phyloP scores from a whole-genome alignment of 108 stramenopile species.

The Nitzschia putrida region DNA sequence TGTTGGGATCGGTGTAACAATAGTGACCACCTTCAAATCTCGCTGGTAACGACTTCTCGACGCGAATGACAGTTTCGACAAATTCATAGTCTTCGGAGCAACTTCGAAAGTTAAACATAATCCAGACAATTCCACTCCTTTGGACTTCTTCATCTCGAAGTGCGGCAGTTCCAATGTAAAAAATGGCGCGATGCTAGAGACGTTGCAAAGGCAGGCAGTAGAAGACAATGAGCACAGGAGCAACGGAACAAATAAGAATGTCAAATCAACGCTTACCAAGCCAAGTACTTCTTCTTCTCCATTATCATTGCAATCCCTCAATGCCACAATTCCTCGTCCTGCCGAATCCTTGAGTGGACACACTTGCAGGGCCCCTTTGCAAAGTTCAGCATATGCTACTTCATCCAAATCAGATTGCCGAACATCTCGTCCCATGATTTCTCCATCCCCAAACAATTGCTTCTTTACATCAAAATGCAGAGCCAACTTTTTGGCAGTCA shows the following conservation, averaged over 20 bases:
- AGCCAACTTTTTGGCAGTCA: constrained; percentile 30
- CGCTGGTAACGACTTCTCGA: constrained; percentile 4
- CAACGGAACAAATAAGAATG: too few species aligned
- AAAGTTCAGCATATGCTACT: neutral
- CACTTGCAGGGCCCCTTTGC: constrained; percentile 13
- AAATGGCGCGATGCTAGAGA: constrained; percentile 2
- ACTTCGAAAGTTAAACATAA: constrained; percentile 6
- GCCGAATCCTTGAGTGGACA: constrained; percentile 13
- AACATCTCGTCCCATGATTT: constrained; percentile 29
- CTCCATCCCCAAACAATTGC: constrained; percentile 35
- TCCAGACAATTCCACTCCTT: constrained; percentile 13
- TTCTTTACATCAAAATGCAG: constrained; percentile 26
- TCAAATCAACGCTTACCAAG: neutral
- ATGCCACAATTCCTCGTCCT: constrained; percentile 1
- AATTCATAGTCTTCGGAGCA: neutral
- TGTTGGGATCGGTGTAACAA: constrained; percentile 12
- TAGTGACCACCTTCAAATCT: constrained; percentile 19
- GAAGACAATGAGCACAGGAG: too few species aligned
- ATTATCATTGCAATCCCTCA: neutral
- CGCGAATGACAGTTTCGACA: neutral
- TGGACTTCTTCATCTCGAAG: constrained; percentile 20
- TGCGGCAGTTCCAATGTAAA: neutral
- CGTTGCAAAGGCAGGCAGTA: too few species aligned
- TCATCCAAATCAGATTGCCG: constrained; percentile 1
- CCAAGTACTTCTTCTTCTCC: neutral